These are phyloP conservation scores for Fusarium buharicum DNA, from an alignment of 2,329 filamentous ascomycete species.

Conservation along the genomic window DNA sequence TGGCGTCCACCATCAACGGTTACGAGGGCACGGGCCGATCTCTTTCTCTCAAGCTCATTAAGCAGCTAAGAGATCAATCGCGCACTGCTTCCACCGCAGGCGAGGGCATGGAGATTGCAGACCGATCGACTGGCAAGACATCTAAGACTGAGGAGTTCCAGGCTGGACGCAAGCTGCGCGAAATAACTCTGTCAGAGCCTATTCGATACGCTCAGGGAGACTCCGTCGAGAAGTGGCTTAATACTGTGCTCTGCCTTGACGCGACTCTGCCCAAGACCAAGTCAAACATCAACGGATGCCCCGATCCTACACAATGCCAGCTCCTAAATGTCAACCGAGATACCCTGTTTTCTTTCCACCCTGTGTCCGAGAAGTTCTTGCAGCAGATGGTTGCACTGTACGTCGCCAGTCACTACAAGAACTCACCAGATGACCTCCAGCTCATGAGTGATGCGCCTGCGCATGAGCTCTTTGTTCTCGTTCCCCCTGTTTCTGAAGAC, in stretches of 20 bases:
- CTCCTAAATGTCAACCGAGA: constrained; percentile 95
- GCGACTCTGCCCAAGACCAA: constrained; percentile 86
- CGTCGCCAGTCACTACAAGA: constrained; percentile 97
- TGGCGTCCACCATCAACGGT: constrained; percentile 99
- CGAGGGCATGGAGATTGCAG: constrained; percentile 74
- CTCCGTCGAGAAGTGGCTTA: constrained; percentile 94
- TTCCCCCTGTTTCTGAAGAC: constrained; percentile 82
- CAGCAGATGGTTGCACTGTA: constrained; percentile 99
- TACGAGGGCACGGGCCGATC: constrained; percentile 98
- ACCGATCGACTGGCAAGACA: constrained; percentile 80
- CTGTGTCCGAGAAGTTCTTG: constrained; percentile 94
- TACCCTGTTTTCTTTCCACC: constrained; percentile 97
- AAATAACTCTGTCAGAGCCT: constrained; percentile 92
- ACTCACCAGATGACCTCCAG: constrained; percentile 97
- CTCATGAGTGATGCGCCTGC: constrained; percentile 98
- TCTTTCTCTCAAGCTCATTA: constrained; percentile 93
- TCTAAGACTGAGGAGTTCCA: constrained; percentile 71
- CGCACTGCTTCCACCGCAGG: constrained; percentile 67
- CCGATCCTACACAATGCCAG: constrained; percentile 91
- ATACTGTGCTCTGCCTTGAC: constrained; percentile 91
- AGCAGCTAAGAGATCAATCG: constrained; percentile 94
- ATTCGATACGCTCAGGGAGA: constrained; percentile 95
- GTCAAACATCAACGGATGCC: constrained; percentile 78
- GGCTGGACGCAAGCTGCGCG: constrained; percentile 82
- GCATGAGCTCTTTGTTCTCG: constrained; percentile 94